Evolutionary conservation across 805 yeast species (phyloP), one percentile per base, ranked within the genome.

Genomic region (Cyberlindnera euphorbiae): DNA sequence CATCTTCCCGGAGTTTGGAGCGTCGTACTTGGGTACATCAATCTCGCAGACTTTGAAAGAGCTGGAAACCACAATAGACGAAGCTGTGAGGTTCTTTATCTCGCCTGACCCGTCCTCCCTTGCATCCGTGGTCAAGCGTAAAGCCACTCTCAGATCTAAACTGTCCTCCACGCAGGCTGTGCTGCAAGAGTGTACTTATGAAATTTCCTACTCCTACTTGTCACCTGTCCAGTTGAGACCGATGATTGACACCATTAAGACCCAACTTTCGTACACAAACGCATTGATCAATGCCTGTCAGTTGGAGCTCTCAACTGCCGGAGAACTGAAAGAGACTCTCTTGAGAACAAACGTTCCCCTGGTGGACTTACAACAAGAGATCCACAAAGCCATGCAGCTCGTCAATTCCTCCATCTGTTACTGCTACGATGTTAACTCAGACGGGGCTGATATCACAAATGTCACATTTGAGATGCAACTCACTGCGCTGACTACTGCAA

Each of bases 1-100:
- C 1, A 41, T 73, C 10, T 72, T 69, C 43, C 78, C 78, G 2
- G 78, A 73, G 41, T 69, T 69, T 51, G 78, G 78, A 12, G 63
- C 73, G 17, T 62, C 71, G 0, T 69, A 64, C 44, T 46, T 73
- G 10, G 77, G 77, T 19, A 61, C 60, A 23, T 56, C 71, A 1
- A 59, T 69, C 6, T 52, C 66, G 0, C 60, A 60, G 25, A 55
- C 69, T 0, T 33, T 71, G 15, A 61, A 64, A 39, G 67, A 63
- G 34, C 42, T 70, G 3, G 69, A 69, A 14, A 38, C 38, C n/a
- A 59, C 69, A 12, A 41, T 70, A 11, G 65, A 64, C 31, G 49
- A 55, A 7, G 51, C 73, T 0, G 54, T 64, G 6, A 60, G 59
- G n/a, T 66, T 62, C 38, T 70, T 70, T 39, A 48, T 59, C 8